phyloP scores from a whole-genome alignment of 2,329 filamentous ascomycete species.

The Monosporascus sp. region DNA sequence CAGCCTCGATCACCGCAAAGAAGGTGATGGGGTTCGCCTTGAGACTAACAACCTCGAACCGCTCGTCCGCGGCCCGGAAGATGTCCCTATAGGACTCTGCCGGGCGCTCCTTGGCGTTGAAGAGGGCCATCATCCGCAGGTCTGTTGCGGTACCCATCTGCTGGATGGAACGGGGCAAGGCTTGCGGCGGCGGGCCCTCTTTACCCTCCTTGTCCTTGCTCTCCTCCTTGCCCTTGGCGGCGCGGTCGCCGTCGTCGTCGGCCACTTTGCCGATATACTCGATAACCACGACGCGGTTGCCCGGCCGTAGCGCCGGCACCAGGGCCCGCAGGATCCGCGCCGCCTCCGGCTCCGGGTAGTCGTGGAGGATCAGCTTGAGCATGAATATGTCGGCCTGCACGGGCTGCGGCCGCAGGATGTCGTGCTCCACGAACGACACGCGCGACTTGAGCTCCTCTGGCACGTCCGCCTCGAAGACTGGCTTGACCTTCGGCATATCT shows the following conservation, averaged over 20 bases:
- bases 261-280: constrained; percentile 34
- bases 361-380: constrained; percentile 50
- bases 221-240: neutral
- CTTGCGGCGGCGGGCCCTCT: constrained; percentile 5
- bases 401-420: constrained; percentile 35
- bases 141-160: constrained; percentile 39
- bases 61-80: constrained; percentile 39
- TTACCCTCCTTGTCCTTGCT: constrained; percentile 2
- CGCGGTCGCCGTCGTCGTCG: constrained; percentile 9
- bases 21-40: constrained; percentile 32
- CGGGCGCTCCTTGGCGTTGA: constrained; percentile 42
- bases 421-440: constrained; percentile 31
- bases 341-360: constrained; percentile 45
- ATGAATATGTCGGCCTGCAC: constrained; percentile 44
- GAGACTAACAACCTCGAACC: constrained; percentile 35
- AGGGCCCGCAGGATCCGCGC: constrained; percentile 36
- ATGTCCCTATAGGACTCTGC: constrained; percentile 41
- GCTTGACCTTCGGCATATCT: constrained; percentile 34
- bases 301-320: constrained; percentile 38
- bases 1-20: constrained; percentile 32
- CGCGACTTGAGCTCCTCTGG: constrained; percentile 28
- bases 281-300: constrained; percentile 34
- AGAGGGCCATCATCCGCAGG: constrained; percentile 44
- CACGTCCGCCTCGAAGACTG: constrained; percentile 30
- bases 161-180: constrained; percentile 31